Evolutionary conservation across 169 alveolate species (phyloP).

Genomic region (Plasmodium billcollinsi): DNA sequence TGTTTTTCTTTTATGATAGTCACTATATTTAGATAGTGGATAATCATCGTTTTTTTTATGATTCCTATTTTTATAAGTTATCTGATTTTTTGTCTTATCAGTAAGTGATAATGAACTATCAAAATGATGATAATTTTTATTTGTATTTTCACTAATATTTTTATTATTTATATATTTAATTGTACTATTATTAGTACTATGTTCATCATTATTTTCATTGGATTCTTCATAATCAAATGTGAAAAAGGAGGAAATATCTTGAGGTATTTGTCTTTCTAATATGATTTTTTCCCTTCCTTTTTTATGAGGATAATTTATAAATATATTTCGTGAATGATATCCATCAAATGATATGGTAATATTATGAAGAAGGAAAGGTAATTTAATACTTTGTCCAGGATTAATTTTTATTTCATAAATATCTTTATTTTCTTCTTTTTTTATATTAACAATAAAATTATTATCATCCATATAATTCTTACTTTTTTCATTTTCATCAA

Average conservation of each 20-base stretch:
- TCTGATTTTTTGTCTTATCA: constrained; percentile 1
- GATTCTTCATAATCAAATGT: constrained; percentile 48
- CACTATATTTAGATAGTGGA: constrained; percentile 1
- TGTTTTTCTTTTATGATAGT: constrained; percentile 8
- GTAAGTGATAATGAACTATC: background rate
- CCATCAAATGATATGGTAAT: constrained; percentile 66
- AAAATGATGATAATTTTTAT: background rate
- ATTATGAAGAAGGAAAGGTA: constrained; percentile 48
- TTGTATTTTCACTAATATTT: background rate
- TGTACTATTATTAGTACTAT: background rate
- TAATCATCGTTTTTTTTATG: constrained; percentile 4
- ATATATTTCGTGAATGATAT: constrained; percentile 41
- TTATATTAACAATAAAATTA: constrained; percentile 55
- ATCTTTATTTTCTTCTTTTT: constrained; percentile 32
- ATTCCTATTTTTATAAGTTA: background rate
- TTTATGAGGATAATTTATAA: constrained; percentile 69
- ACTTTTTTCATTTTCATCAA: constrained; percentile 25
- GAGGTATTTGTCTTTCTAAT: constrained; percentile 18
- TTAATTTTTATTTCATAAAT: constrained; percentile 48
- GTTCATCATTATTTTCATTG: background rate
- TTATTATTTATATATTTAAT: background rate
- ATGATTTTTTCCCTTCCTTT: constrained; percentile 75
- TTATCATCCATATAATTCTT: constrained; percentile 8
- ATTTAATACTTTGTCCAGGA: constrained; percentile 73
- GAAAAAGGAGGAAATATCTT: constrained; percentile 33